Evolutionary conservation across 2,329 filamentous ascomycete genomes (phyloP).

Genomic region (Paramyrothecium roridum): DNA sequence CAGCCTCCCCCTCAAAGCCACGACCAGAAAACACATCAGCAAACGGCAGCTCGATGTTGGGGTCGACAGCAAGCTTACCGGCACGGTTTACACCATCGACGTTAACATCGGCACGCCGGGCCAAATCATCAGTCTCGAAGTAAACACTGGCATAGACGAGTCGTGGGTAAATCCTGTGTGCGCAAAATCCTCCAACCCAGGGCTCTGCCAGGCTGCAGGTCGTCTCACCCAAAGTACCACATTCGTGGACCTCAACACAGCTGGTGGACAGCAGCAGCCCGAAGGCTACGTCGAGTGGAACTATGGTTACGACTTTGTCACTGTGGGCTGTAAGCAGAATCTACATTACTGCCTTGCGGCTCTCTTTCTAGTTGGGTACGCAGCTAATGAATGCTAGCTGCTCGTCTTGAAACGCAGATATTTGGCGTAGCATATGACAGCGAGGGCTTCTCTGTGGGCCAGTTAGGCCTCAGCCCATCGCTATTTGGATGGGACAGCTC

Average conservation of each 20-base stretch:
- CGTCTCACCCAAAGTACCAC: constrained; percentile 8
- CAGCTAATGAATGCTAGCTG: constrained; percentile 4
- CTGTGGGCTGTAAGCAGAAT: constrained; percentile 12
- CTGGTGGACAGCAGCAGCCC: not conserved
- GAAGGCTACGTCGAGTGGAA: constrained; percentile 8
- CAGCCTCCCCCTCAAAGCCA: not conserved
- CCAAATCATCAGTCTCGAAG: constrained; percentile 20
- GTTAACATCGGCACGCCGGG: constrained; percentile 22
- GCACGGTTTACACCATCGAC: not conserved
- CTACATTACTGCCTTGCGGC: not conserved
- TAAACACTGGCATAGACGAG: constrained; percentile 28
- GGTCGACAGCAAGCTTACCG: not conserved
- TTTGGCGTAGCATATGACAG: constrained; percentile 19
- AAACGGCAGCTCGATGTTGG: not conserved
- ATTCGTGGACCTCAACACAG: not conserved
- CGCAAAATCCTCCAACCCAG: constrained; percentile 4
- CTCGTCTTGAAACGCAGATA: constrained; percentile 7
- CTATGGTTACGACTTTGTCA: constrained; percentile 12
- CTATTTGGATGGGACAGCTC: constrained; percentile 16
- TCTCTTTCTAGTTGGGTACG: not conserved
- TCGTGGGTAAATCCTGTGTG: constrained; percentile 31
- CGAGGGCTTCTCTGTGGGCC: constrained; percentile 11
- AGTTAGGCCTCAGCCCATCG: constrained; percentile 19
- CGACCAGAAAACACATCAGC: not conserved
- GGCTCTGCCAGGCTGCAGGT: constrained; percentile 11